Conservation (phyloP, 1,284 basidiomycete species). For the Rhizopogon parksii region DNA sequence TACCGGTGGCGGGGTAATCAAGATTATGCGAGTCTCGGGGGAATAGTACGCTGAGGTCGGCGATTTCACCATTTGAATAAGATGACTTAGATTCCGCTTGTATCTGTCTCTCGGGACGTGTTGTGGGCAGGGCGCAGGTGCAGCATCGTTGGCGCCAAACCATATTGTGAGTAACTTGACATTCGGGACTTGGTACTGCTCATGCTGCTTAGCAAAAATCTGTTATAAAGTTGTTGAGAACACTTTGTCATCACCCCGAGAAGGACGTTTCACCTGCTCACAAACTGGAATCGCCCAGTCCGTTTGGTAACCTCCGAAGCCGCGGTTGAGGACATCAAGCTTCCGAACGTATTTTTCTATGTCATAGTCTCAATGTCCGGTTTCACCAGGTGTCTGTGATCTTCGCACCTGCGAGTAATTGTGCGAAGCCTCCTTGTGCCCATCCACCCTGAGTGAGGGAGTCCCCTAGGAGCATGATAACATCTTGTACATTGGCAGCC, state of each 20-base stretch:
- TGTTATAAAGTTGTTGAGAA: conserved; percentile 19
- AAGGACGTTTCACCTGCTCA: conserved; percentile 48
- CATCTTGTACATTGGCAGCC: conserved; percentile 54
- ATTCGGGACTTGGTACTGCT: conserved; percentile 45
- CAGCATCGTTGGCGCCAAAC: conserved; percentile 86
- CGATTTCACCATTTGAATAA: conserved; percentile 58
- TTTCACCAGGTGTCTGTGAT: background rate
- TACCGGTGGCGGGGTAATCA: conserved; percentile 83
- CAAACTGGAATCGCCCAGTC: conserved; percentile 78
- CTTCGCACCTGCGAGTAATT: conserved; percentile 53
- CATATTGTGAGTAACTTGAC: conserved; percentile 76
- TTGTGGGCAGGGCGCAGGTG: conserved; percentile 51
- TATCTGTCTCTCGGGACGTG: conserved; percentile 68
- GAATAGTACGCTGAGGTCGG: conserved; percentile 62
- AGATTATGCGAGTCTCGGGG: conserved; percentile 67
- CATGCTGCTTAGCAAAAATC: conserved; percentile 50
- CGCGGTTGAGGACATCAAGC: conserved; percentile 79
- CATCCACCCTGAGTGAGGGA: conserved; percentile 66
- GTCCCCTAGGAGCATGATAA: conserved; percentile 70
- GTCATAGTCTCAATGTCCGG: conserved; percentile 4
- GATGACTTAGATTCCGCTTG: conserved; percentile 54
- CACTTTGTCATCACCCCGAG: background rate
- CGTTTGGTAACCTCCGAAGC: conserved; percentile 76
- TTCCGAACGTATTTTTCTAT: conserved; percentile 71
- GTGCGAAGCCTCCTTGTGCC: conserved; percentile 53